Evolutionary conservation across 2,329 filamentous ascomycete genomes (phyloP), one percentile per base, ranked within the genome.

Genomic region (Aspergillus candidus): DNA sequence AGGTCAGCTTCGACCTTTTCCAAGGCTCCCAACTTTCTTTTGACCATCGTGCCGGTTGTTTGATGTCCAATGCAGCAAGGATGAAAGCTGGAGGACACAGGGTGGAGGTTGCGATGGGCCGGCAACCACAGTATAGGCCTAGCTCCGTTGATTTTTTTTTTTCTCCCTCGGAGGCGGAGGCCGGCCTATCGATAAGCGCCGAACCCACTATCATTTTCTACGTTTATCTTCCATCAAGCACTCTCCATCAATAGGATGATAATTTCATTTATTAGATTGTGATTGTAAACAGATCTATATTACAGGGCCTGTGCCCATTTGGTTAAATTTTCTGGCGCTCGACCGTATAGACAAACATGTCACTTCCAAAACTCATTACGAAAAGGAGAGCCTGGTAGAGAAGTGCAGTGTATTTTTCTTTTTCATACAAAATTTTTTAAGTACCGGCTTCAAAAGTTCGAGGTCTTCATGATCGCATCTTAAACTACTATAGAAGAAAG

Each of bases 1-100:
- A 94, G 74, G 69, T 94, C 88, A 30, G 89, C 90, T 63, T 96
- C 90, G 56, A 95, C 82, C 77, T 96, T 96, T 72, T 96, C 90
- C 68, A 96, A 82, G 49, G 90, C 90, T 44, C 86, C 88, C 47
- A 95, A 79, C 72, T 93, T 94, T 67, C 89, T 79, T 72, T 95
- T 95, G 48, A 82, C 86, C 82, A 88, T 93, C 30, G 32, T 50
- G 29, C 18, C 40, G 34, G 34, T 32, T 42, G 32, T 36, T 27
- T 29, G 40, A 41, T 48, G 40, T 45, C 40, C 32, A 18, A 39
- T 38, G 18, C 40, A 46, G 32, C 70, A 93, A 90, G 91, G 76
- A 45, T 48, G 33, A 43, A 1, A 85, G 91, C 91, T 73, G 91
- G 90, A 18, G 80, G 85, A 67, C 89, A 91, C 1, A 84, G 77